Percentiles rank a stretch among this genome's conserved stretches.
phyloP scores from a whole-genome alignment of 106 monocot genomes.

The Chionographis japonica region DNA sequence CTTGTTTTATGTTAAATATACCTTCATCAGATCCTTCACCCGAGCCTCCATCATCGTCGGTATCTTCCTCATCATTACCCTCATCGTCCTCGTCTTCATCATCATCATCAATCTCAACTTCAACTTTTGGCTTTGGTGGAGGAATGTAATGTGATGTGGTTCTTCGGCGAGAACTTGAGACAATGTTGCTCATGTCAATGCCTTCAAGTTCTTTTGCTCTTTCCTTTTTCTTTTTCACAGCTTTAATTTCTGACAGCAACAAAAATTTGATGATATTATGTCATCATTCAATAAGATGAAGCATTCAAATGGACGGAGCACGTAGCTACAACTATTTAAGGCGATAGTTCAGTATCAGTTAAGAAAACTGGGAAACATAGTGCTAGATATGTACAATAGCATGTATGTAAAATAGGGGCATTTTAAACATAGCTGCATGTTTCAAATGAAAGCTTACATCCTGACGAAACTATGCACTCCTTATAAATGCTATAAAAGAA shows the following conservation, averaged over 20 bases:
- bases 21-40: conserved; percentile 56
- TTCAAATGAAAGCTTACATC: too few species aligned
- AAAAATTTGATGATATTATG: background rate
- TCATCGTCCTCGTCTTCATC: conserved; percentile 45
- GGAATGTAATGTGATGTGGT: conserved; percentile 52
- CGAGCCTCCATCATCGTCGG: conserved; percentile 25
- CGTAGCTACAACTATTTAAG: too few species aligned
- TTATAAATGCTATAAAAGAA: too few species aligned
- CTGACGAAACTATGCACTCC: too few species aligned
- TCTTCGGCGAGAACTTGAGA: conserved; percentile 82
- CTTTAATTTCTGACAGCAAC: conserved; percentile 65
- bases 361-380: too few species aligned
- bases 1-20: conserved; percentile 1
- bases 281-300: background rate
- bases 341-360: too few species aligned
- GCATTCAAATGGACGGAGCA: too few species aligned
- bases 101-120: conserved; percentile 40
- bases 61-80: conserved; percentile 25
- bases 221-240: conserved; percentile 78
- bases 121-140: conserved; percentile 62
- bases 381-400: too few species aligned
- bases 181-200: conserved; percentile 91
- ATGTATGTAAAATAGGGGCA: too few species aligned
- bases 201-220: conserved; percentile 94
- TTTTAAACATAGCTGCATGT: too few species aligned